A percentile compares a stretch with the other conserved stretches of the same genome.
Conservation (phyloP, 2,329 filamentous ascomycete genomes). For the Sclerotinia trifoliorum region DNA sequence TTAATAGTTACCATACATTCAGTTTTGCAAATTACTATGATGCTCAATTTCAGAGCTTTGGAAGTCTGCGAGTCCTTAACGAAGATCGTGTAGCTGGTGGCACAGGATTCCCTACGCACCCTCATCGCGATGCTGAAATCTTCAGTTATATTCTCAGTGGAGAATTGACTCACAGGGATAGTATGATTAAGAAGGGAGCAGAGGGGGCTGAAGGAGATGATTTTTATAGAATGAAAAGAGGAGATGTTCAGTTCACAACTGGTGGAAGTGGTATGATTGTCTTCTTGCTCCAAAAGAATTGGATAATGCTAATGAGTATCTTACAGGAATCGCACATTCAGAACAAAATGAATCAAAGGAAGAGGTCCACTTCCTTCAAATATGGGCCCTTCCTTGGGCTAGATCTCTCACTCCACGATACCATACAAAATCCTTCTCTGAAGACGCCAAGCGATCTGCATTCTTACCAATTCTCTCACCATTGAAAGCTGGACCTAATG, state of each 20-base stretch:
- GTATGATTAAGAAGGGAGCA: constrained; percentile 70
- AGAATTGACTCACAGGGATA: constrained; percentile 84
- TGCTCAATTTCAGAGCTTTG: constrained; percentile 58
- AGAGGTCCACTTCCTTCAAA: constrained; percentile 82
- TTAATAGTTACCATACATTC: constrained; percentile 62
- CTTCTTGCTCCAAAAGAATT: background rate
- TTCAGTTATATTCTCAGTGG: constrained; percentile 85
- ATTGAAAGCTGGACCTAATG: constrained; percentile 63
- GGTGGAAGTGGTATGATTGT: constrained; percentile 65
- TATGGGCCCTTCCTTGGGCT: constrained; percentile 82
- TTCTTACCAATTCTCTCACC: constrained; percentile 77
- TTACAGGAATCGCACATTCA: constrained; percentile 67
- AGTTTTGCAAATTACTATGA: constrained; percentile 28
- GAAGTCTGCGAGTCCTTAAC: constrained; percentile 79
- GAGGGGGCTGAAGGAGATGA: constrained; percentile 56
- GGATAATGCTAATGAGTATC: constrained; percentile 26
- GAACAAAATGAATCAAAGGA: constrained; percentile 75
- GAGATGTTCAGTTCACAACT: constrained; percentile 87
- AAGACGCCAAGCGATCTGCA: constrained; percentile 67
- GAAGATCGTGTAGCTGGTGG: constrained; percentile 77
- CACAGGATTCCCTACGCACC: constrained; percentile 80
- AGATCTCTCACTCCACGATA: constrained; percentile 71
- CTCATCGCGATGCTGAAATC: constrained; percentile 84
- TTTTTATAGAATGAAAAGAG: constrained; percentile 70
- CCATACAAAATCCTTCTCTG: constrained; percentile 70